phyloP scores from a whole-genome alignment of 1,284 basidiomycete genomes.

The Heterobasidion irregulare region DNA sequence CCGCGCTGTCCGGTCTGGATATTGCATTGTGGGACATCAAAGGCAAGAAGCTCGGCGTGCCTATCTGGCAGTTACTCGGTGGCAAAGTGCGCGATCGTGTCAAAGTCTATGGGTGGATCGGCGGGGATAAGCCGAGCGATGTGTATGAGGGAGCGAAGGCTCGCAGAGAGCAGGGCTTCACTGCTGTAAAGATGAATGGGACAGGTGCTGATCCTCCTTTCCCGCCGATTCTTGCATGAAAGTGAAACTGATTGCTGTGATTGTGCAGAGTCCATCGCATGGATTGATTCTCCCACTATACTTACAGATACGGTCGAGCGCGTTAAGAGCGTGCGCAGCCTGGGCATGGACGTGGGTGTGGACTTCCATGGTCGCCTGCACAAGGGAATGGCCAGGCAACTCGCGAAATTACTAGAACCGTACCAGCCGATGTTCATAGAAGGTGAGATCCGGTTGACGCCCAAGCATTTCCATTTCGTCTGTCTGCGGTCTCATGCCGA shows the following conservation, averaged over 20 bases:
- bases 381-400: constrained; percentile 73
- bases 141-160: constrained; percentile 52
- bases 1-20: constrained; percentile 46
- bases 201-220: constrained; percentile 29
- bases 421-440: constrained; percentile 69
- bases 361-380: constrained; percentile 63
- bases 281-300: constrained; percentile 40
- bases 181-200: constrained; percentile 74
- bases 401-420: constrained; percentile 59
- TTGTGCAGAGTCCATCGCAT: constrained; percentile 29
- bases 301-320: constrained; percentile 54
- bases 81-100: constrained; percentile 59
- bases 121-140: constrained; percentile 63
- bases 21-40: constrained; percentile 71
- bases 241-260: background rate
- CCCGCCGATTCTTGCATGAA: background rate
- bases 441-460: constrained; percentile 21
- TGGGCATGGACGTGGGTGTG: constrained; percentile 60
- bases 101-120: constrained; percentile 64
- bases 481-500: background rate
- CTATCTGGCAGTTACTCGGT: constrained; percentile 68
- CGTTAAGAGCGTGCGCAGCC: constrained; percentile 52
- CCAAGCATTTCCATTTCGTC: background rate
- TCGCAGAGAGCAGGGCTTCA: constrained; percentile 66
- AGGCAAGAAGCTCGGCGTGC: constrained; percentile 70